Evolutionary conservation across 2,329 filamentous ascomycete genomes (phyloP).

Genomic region (Tolypocladium pustulatum): DNA sequence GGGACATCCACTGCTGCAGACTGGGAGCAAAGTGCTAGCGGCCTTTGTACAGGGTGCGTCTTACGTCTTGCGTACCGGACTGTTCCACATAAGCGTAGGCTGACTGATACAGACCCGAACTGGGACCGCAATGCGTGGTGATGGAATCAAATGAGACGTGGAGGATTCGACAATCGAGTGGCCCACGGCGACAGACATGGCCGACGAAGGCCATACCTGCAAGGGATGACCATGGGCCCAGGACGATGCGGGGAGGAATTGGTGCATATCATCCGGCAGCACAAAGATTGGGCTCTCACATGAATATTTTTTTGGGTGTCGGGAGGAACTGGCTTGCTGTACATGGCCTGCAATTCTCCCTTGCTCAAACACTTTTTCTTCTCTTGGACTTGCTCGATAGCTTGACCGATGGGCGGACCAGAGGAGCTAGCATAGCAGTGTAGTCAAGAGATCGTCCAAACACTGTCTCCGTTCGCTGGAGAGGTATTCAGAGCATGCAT

Average conservation of each 20-base stretch:
- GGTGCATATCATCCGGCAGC: too few species aligned
- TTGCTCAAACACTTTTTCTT: background rate
- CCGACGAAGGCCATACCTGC: background rate
- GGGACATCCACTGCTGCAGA: slow-evolving; percentile 91
- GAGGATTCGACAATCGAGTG: background rate
- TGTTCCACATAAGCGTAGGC: background rate
- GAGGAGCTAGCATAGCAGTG: background rate
- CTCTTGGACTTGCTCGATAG: background rate
- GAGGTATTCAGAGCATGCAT: background rate
- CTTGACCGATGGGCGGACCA: background rate
- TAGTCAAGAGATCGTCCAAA: background rate
- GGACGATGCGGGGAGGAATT: background rate
- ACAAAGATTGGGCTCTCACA: background rate
- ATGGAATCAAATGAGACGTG: slow-evolving; percentile 11
- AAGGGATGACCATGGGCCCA: background rate
- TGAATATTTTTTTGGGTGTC: background rate
- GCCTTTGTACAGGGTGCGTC: slow-evolving; percentile 85
- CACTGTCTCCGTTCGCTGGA: background rate
- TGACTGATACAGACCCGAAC: slow-evolving; percentile 52
- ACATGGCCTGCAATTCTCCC: background rate
- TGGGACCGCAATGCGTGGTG: slow-evolving; percentile 91
- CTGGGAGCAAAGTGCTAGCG: slow-evolving; percentile 90
- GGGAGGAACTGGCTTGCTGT: background rate
- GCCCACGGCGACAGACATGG: background rate
- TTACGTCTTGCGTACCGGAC: background rate